Evolutionary conservation across 1,284 basidiomycete species (phyloP).

Genomic region (Inonotus obliquus): DNA sequence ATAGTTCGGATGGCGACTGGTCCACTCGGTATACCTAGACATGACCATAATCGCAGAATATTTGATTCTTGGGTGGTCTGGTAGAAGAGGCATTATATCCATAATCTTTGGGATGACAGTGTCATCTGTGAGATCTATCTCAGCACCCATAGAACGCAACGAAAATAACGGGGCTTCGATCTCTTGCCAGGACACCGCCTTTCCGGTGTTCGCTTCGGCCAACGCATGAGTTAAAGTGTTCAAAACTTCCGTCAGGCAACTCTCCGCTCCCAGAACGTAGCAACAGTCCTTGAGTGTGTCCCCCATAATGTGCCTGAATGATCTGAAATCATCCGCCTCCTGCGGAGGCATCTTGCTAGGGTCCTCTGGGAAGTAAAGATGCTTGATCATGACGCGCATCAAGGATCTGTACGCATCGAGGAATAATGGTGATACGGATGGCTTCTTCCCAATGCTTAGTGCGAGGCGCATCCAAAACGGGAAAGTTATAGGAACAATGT

Average conservation of each 20-base stretch:
- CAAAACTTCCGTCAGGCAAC: constrained; percentile 80
- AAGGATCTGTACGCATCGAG: constrained; percentile 80
- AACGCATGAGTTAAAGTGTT: constrained; percentile 77
- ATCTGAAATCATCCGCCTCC: constrained; percentile 91
- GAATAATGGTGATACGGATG: constrained; percentile 66
- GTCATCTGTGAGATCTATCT: constrained; percentile 83
- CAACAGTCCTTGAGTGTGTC: constrained; percentile 99
- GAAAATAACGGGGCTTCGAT: constrained; percentile 98
- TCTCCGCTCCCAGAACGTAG: constrained; percentile 84
- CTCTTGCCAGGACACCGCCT: constrained; percentile 80
- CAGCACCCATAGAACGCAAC: constrained; percentile 97
- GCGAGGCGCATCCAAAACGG: constrained; percentile 97
- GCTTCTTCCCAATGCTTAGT: constrained; percentile 72
- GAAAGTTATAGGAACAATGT: constrained; percentile 97
- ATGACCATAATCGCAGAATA: constrained; percentile 96
- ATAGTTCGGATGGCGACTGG: constrained; percentile 85
- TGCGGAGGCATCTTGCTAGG: constrained; percentile 63
- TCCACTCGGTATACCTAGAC: constrained; percentile 97
- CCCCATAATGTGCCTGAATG: constrained; percentile 97
- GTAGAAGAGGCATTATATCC: constrained; percentile 89
- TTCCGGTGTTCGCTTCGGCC: constrained; percentile 38
- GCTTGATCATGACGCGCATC: constrained; percentile 84
- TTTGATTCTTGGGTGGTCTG: constrained; percentile 86
- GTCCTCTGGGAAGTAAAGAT: constrained; percentile 89
- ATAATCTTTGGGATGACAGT: constrained; percentile 91